Evolutionary conservation across 495 filamentous ascomycete species (phyloP).

Genomic region (Barbatosphaeria neglecta): DNA sequence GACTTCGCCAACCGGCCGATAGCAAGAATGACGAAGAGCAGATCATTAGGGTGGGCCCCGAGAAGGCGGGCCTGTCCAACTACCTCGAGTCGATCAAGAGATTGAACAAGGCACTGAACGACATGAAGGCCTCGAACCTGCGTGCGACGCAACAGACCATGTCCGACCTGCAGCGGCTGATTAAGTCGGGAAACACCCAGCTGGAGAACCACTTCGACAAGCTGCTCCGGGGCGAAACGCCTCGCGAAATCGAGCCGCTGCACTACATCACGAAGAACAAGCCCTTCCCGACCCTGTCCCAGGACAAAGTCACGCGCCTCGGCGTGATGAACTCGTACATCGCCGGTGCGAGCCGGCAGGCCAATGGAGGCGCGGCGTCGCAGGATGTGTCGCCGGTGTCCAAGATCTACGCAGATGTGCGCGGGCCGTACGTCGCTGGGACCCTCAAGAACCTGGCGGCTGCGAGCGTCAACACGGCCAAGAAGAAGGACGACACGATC

Average conservation of each 20-base stretch:
- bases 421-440: conserved; percentile 71
- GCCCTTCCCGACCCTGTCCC: conserved; percentile 33
- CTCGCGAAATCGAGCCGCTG: conserved; percentile 70
- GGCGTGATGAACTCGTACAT: conserved; percentile 41
- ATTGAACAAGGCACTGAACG: conserved; percentile 63
- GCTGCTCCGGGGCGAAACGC: conserved; percentile 54
- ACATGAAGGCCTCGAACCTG: conserved; percentile 78
- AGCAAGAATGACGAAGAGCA: conserved; percentile 79
- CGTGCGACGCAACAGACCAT: conserved; percentile 86
- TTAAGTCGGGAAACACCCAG: conserved; percentile 65
- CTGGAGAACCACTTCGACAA: conserved; percentile 74
- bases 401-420: conserved; percentile 71
- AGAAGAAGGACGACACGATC: conserved; percentile 67
- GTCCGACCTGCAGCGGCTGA: conserved; percentile 59
- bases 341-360: conserved; percentile 15
- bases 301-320: conserved; percentile 37
- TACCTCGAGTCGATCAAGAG: conserved; percentile 85
- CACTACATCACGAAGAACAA: conserved; percentile 86
- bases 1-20: conserved; percentile 76
- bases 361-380: conserved; percentile 27
- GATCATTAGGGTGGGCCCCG: conserved; percentile 75
- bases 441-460: conserved; percentile 74
- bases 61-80: conserved; percentile 66
- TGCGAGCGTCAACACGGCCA: conserved; percentile 79
- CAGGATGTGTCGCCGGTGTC: conserved; percentile 50